Base-by-base conservation (phyloP, 495 filamentous ascomycete genomes). In the Choiromyces venosus region DNA sequence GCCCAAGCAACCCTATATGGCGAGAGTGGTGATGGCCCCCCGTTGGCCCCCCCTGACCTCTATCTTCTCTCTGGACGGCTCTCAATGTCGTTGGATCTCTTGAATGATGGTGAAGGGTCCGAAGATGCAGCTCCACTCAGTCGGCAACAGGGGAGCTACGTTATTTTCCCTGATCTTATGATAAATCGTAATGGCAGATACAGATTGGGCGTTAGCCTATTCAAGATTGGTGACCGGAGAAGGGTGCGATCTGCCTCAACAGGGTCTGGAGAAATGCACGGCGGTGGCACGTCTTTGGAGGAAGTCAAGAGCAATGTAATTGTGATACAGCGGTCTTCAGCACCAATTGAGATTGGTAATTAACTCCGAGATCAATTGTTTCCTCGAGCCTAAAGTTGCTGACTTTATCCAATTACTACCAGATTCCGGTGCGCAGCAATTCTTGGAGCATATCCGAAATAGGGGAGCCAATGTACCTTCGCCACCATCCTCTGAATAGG, bases 281-380 rank as follows among this genome's bases (percentile, higher is more conserved):
- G 76, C 18, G 78, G 74, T 25, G 72, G 78, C 9, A 77, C 74
- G 14, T 80, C 78, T 25, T 68, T 80, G 52, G 74, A 80, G 64
- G 78, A 80, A 73, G 69, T 46, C 40, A 80, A 80, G 69, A 79
- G 78, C 40, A 44, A 79, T 67, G 78, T 80, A 67, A 77, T 80
- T 46, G 68, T 70, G 40, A 69, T 80, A 37, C 77, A 80, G 73
- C 74, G 76, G 70, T 39, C 56, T 65, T 35, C 69, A 39, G 74
- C 39, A 66, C 70, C 74, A 10, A 19, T 65, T 64, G 68, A 80
- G 21, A 72, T 74, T 78, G 78, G 78, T 80, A 74, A 71, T 40
- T 70, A 52, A 29, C 37, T 36, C 36, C 12, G 35, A 44, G 56
- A 39, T 29, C 25, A 39, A 29, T 25, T 52, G 29, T 42, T 61